Conservation (phyloP, 345 rosid genomes). For the Populus nigra region DNA sequence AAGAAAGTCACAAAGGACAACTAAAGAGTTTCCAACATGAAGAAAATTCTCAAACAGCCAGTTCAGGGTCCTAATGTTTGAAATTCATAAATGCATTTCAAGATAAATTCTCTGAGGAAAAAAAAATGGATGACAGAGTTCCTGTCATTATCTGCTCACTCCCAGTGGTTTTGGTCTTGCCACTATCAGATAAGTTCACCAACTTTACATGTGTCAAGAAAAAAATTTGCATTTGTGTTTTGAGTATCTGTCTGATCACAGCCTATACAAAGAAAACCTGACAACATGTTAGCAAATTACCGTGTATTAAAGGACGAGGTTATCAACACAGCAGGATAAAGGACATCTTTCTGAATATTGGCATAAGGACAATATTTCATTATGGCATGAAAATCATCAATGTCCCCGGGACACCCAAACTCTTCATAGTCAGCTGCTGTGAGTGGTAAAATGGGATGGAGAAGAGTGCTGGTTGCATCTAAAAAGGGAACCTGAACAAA, state of each 20-base stretch:
- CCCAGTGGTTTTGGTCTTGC: background rate
- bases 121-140: too few species aligned
- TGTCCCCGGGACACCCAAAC: constrained; percentile 82
- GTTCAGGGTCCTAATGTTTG: background rate
- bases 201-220: background rate
- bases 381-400: constrained; percentile 74
- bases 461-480: constrained; percentile 83
- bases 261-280: background rate
- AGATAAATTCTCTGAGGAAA: background rate
- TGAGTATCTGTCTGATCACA: too few species aligned
- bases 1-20: background rate
- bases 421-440: constrained; percentile 80
- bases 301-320: constrained; percentile 82
- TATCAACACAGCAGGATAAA: constrained; percentile 74
- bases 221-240: background rate
- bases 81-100: background rate
- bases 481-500: constrained; percentile 77
- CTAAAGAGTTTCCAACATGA: background rate
- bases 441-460: constrained; percentile 75
- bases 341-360: constrained; percentile 68
- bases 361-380: constrained; percentile 76
- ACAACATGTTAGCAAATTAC: constrained; percentile 35
- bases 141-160: background rate
- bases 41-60: background rate
- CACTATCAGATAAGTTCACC: background rate